Conservation (phyloP, 1,284 basidiomycete species). For the Irpex sp. region DNA sequence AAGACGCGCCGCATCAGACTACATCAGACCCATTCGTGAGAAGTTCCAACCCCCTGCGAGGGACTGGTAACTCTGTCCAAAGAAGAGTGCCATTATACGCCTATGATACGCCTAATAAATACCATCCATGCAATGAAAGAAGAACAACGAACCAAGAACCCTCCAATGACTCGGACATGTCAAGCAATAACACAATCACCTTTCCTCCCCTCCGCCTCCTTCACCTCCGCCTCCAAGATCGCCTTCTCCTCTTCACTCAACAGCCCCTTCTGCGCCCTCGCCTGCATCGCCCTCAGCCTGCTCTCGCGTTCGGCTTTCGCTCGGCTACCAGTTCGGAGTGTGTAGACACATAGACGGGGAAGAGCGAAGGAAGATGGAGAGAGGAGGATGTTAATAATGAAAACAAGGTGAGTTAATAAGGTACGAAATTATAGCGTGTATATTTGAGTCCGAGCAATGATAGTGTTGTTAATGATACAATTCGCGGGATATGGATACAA, state of each 20-base stretch:
- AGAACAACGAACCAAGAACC: no score
- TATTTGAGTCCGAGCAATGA: constrained; percentile 19
- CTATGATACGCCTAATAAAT: no score
- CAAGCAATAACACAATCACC: constrained; percentile 61
- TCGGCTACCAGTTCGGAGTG: constrained; percentile 39
- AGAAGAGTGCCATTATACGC: no score
- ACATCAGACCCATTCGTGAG: no score
- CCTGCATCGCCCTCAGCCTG: constrained; percentile 59
- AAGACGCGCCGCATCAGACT: no score
- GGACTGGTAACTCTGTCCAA: no score
- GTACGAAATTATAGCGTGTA: not conserved
- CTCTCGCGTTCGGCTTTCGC: constrained; percentile 70
- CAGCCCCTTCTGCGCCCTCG: constrained; percentile 67
- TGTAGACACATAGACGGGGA: not conserved
- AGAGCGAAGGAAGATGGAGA: not conserved
- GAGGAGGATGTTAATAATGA: not conserved
- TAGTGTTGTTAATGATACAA: constrained; percentile 19
- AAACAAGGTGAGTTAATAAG: no score
- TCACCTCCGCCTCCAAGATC: constrained; percentile 49
- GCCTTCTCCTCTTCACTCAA: constrained; percentile 53
- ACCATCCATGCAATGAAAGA: no score
- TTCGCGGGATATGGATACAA: no score
- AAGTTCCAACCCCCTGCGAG: no score
- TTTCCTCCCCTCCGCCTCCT: constrained; percentile 30
- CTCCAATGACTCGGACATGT: not conserved